These are phyloP conservation scores for Paracoccidioides brasiliensis DNA, from an alignment of 2,329 filamentous ascomycete species.

Conservation along the genomic window DNA sequence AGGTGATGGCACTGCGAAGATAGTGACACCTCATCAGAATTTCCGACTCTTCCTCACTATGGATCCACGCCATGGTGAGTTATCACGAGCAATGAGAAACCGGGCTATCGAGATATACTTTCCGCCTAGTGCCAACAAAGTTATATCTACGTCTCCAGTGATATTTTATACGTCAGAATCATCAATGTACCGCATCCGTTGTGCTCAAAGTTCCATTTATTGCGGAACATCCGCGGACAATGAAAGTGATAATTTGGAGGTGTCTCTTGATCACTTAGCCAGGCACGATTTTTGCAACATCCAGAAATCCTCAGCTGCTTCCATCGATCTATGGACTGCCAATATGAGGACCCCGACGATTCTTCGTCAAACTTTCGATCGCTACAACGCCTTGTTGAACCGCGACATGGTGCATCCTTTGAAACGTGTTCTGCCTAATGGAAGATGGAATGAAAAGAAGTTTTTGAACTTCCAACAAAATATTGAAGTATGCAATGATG, in stretches of 20 bases:
- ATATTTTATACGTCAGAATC: constrained; percentile 29
- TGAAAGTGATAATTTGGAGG: constrained; percentile 15
- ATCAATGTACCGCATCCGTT: constrained; percentile 26
- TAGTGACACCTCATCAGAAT: constrained; percentile 68
- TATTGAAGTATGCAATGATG: constrained; percentile 8
- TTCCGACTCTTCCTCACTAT: constrained; percentile 92
- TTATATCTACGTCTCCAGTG: constrained; percentile 9
- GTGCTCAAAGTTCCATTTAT: constrained; percentile 19
- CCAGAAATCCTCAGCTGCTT: constrained; percentile 18
- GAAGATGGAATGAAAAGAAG: neutral
- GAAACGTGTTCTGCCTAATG: neutral
- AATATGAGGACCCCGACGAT: neutral
- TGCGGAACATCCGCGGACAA: constrained; percentile 7
- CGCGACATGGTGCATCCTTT: neutral
- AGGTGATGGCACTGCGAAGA: constrained; percentile 62
- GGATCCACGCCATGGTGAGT: constrained; percentile 80
- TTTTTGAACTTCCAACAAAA: neutral
- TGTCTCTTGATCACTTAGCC: constrained; percentile 27
- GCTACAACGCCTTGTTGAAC: constrained; percentile 18
- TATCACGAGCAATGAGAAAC: constrained; percentile 94
- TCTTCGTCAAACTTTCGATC: constrained; percentile 16
- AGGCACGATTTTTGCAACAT: constrained; percentile 22
- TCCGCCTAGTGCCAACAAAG: constrained; percentile 29
- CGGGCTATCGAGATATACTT: constrained; percentile 83
- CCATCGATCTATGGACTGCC: constrained; percentile 10